Evolutionary conservation across 805 yeast genomes (phyloP).

Genomic region (Candida mattraensis): DNA sequence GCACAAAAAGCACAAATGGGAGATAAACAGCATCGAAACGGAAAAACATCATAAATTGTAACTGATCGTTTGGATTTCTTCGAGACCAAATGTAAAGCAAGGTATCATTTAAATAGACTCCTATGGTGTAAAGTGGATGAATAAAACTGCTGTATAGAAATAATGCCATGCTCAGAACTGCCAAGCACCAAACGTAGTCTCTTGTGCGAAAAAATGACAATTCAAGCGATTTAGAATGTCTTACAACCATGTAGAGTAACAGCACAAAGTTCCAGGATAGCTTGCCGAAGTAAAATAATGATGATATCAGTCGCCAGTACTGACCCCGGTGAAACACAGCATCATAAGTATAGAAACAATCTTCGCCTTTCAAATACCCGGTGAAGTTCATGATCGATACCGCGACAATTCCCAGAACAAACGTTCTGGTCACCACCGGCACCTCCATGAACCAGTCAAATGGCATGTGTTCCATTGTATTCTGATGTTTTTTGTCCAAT

Average conservation of each 20-base stretch:
- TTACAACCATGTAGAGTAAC: slow-evolving; percentile 36
- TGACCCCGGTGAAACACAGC: slow-evolving; percentile 40
- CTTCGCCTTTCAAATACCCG: slow-evolving; percentile 33
- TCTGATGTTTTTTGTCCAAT: too few relatives aligned
- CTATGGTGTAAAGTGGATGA: slow-evolving; percentile 35
- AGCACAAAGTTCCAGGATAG: slow-evolving; percentile 38
- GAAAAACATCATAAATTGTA: slow-evolving; percentile 42
- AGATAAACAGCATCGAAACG: slow-evolving; percentile 43
- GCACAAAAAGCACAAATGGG: slow-evolving; percentile 39
- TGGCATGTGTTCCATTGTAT: slow-evolving; percentile 36
- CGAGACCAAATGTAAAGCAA: slow-evolving; percentile 49
- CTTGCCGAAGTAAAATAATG: slow-evolving; percentile 40
- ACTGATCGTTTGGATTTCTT: slow-evolving; percentile 40
- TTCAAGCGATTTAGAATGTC: slow-evolving; percentile 42
- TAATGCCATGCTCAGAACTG: slow-evolving; percentile 31
- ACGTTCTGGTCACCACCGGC: slow-evolving; percentile 47
- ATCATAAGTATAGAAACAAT: slow-evolving; percentile 37
- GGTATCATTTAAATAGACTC: slow-evolving; percentile 38
- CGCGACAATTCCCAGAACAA: slow-evolving; percentile 34
- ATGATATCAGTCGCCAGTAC: slow-evolving; percentile 38
- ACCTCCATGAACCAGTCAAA: slow-evolving; percentile 41
- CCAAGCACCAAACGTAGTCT: slow-evolving; percentile 41
- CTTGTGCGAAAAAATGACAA: slow-evolving; percentile 30
- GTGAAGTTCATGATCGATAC: slow-evolving; percentile 35
- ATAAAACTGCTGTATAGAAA: slow-evolving; percentile 32